Evolutionary conservation across 768 basidiomycete species (phyloP).

Genomic region (Boletus reticulatus): DNA sequence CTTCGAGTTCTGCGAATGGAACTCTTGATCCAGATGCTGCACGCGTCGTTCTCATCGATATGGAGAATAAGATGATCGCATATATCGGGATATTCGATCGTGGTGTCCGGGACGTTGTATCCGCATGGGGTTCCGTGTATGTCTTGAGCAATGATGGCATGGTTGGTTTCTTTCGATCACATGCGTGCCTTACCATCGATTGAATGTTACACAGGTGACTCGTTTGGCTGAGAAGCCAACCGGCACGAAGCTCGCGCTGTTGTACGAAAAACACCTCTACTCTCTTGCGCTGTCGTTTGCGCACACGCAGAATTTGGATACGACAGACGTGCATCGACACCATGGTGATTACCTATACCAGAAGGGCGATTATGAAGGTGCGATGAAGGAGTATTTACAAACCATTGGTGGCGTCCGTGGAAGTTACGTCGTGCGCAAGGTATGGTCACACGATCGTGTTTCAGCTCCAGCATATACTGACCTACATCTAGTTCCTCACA

Average conservation of each 20-base stretch:
- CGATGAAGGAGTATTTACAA: conserved; percentile 89
- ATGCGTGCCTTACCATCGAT: not conserved
- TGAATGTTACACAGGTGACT: conserved; percentile 45
- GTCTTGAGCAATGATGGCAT: conserved; percentile 76
- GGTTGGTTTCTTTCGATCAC: conserved; percentile 40
- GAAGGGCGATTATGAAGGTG: conserved; percentile 90
- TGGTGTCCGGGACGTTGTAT: conserved; percentile 81
- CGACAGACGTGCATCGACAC: conserved; percentile 86
- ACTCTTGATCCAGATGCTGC: conserved; percentile 56
- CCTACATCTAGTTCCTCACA: conserved; percentile 74
- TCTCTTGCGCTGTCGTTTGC: conserved; percentile 81
- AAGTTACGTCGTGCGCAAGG: conserved; percentile 97
- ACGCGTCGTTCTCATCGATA: conserved; percentile 84
- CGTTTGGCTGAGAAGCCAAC: conserved; percentile 79
- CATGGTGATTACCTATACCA: conserved; percentile 91
- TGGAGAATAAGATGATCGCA: conserved; percentile 87
- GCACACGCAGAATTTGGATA: conserved; percentile 71
- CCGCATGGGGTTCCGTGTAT: conserved; percentile 78
- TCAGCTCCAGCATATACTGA: conserved; percentile 2
- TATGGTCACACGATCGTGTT: conserved; percentile 28
- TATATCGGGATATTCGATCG: conserved; percentile 79
- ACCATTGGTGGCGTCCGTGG: conserved; percentile 89
- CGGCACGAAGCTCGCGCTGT: conserved; percentile 77
- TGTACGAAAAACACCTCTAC: conserved; percentile 80
- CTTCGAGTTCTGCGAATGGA: conserved; percentile 38